Base-by-base conservation (phyloP, 192 early-diverging fungal species). In the Phlyctochytrium bullatum region DNA sequence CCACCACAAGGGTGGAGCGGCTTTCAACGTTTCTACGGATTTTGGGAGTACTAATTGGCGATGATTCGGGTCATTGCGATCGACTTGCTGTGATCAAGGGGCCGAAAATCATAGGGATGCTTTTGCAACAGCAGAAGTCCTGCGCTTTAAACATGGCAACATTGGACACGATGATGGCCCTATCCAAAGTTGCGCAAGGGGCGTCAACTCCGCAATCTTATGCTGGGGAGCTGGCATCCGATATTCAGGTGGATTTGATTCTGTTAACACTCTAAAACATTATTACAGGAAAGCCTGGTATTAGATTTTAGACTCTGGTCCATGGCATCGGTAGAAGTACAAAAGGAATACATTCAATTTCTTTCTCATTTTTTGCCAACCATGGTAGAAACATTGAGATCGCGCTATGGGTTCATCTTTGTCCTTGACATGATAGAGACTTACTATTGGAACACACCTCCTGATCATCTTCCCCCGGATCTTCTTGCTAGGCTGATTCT, bases 271-370 rank as follows among this genome's bases (percentile, higher is more conserved):
- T 0, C 64, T 31, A 14, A 24, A 4, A 1, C 25, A 0, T 62
- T 10, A 24, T 52, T 76, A 17, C 30, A 75, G 61, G 66, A 76
- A 10, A 47, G n/a, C 16, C 52, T 80, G 12, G 58, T 80, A 14
- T 76, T 78, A 29, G 71, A 77, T 4, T 62, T 64, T 30, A 65
- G 76, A 14, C 23, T 80, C 3, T 80, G 79, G 79, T 28, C 79
- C 12, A 17, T 54, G 2, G 60, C 76, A 6, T 36, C 71, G 24
- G 4, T 28, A 14, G 4, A 47, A 17, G 73, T 80, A 2, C 79
- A 80, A 59, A 23, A 64, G 1, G 70, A 80, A 33, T 78, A 80
- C 54, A 36, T 73, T 32, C 57, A 62, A 50, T 78, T 73, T 56
- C 64, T 80, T 2, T 20, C 27, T 16, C 54, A 70, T 34, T 60